These are phyloP conservation scores for Eucalyptus leucophloia DNA, from an alignment of 345 rosid genomes.

Conservation along the genomic window DNA sequence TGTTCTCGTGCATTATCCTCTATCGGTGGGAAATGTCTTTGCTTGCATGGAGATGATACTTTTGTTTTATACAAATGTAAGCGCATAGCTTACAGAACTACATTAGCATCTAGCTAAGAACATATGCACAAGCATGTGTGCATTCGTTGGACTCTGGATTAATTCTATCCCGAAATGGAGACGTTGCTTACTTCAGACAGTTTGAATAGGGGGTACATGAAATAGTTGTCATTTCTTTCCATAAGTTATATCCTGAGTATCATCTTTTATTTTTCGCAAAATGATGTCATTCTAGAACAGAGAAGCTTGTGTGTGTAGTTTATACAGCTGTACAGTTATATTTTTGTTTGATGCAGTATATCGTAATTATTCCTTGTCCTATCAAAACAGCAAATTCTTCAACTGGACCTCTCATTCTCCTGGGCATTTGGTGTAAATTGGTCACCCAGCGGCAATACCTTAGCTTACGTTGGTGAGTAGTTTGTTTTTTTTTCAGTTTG, in stretches of 20 bases:
- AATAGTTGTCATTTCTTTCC: not conserved
- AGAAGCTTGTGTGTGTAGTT: not conserved
- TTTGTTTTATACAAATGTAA: not conserved
- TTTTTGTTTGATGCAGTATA: not conserved
- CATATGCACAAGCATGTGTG: not conserved
- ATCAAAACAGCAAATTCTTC: conserved; percentile 77
- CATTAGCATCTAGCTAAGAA: not conserved
- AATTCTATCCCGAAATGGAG: not conserved
- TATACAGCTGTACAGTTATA: not conserved
- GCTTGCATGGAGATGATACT: not conserved
- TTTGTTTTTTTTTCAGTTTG: conserved; percentile 1
- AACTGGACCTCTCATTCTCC: conserved; percentile 96
- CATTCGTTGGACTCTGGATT: not conserved
- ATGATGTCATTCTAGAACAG: not conserved
- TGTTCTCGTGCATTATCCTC: not conserved
- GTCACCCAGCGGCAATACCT: conserved; percentile 97
- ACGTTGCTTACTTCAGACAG: not conserved
- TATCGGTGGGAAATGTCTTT: not conserved
- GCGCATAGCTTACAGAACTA: not conserved
- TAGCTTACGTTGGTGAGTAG: conserved; percentile 93
- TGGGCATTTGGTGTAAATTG: conserved; percentile 99
- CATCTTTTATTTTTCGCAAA: not conserved
- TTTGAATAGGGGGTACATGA: not conserved
- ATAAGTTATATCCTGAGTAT: not conserved
- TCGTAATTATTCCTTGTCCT: not conserved